phyloP scores from a whole-genome alignment of 306 rosid species.

The Inga oerstediana region DNA sequence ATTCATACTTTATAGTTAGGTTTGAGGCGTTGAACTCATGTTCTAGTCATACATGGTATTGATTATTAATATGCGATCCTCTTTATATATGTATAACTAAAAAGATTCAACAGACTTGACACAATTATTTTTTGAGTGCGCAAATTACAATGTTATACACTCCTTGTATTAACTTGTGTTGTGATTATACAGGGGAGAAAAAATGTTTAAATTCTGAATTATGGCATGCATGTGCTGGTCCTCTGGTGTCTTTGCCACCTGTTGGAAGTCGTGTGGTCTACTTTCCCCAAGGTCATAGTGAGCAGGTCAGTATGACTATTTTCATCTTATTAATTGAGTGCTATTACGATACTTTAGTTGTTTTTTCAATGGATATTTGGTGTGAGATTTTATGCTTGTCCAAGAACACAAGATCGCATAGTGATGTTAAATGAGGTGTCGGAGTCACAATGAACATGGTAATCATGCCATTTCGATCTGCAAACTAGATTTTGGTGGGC shows the following conservation, averaged over 20 bases:
- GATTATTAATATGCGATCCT: background rate
- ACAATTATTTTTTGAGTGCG: background rate
- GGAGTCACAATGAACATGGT: background rate
- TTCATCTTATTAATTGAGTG: conserved; percentile 13
- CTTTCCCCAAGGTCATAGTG: conserved; percentile 83
- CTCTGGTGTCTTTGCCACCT: conserved; percentile 70
- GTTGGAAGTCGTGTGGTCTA: conserved; percentile 75
- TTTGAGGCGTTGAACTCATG: conserved; percentile 9
- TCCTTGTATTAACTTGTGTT: background rate
- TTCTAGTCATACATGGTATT: background rate
- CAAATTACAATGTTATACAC: background rate
- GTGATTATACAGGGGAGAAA: conserved; percentile 56
- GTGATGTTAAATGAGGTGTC: background rate
- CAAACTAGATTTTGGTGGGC: background rate
- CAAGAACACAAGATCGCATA: background rate
- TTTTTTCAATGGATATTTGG: conserved; percentile 23
- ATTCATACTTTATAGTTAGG: background rate
- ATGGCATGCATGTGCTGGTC: conserved; percentile 87
- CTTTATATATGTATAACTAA: background rate
- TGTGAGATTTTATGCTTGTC: conserved; percentile 19
- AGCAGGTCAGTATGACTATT: conserved; percentile 55
- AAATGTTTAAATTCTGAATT: conserved; percentile 76
- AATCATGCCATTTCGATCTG: background rate
- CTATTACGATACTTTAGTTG: background rate
- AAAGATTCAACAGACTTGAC: conserved; percentile 1